Evolutionary conservation across 495 filamentous ascomycete species (phyloP).

Genomic region (Podospora conica): DNA sequence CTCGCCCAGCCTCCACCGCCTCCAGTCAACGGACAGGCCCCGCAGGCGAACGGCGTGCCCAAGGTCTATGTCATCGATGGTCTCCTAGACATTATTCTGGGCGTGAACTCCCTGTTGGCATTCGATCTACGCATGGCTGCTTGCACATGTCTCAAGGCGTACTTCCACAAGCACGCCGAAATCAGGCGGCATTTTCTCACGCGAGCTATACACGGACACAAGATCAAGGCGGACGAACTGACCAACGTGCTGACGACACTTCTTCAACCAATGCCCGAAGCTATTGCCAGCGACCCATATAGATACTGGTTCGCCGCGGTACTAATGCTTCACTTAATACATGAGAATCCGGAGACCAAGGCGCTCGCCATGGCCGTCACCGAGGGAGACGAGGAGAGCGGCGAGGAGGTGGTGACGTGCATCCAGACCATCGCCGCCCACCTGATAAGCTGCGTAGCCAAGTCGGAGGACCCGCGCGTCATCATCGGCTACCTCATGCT

Average conservation of each 20-base stretch:
- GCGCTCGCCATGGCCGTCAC: conserved; percentile 70
- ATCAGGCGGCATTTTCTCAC: conserved; percentile 80
- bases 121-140: conserved; percentile 80
- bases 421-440: conserved; percentile 82
- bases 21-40: conserved; percentile 35
- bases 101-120: conserved; percentile 54
- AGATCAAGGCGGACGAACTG: conserved; percentile 69
- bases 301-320: conserved; percentile 85
- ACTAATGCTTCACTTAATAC: conserved; percentile 84
- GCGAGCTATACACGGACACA: conserved; percentile 83
- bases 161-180: conserved; percentile 70
- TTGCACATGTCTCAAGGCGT: conserved; percentile 86
- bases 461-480: conserved; percentile 75
- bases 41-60: conserved; percentile 41
- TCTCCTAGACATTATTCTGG: conserved; percentile 80
- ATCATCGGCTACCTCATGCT: conserved; percentile 86
- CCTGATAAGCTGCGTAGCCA: conserved; percentile 59
- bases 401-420: conserved; percentile 93
- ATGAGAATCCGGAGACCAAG: conserved; percentile 76
- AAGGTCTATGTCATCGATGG: conserved; percentile 89
- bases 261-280: conserved; percentile 53
- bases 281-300: conserved; percentile 71
- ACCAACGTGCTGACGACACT: conserved; percentile 88
- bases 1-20: conserved; percentile 30
- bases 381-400: conserved; percentile 82